Percentiles rank a stretch among this genome's conserved stretches.
Conservation (phyloP, 2,329 filamentous ascomycete genomes). For the Aspergillus clavatus region DNA sequence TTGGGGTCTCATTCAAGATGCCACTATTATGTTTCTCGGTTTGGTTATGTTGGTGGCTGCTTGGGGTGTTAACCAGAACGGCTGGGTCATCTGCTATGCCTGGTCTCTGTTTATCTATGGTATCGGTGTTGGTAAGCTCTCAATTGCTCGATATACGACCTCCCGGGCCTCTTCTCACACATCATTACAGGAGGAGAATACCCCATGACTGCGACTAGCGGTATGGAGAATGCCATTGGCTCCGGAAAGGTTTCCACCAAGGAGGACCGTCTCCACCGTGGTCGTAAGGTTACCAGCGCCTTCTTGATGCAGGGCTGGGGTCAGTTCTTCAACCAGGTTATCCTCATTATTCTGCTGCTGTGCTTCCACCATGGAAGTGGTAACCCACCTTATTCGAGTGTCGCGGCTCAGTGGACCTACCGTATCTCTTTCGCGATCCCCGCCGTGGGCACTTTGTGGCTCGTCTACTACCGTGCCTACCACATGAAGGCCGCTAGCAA, state of each 20-base stretch:
- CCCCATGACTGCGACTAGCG: constrained; percentile 91
- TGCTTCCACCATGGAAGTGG: constrained; percentile 81
- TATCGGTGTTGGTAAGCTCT: constrained; percentile 47
- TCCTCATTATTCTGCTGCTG: constrained; percentile 79
- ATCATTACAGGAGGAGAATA: constrained; percentile 74
- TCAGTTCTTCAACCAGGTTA: constrained; percentile 87
- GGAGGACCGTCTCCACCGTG: constrained; percentile 90
- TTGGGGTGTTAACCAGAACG: constrained; percentile 81
- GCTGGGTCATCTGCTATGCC: constrained; percentile 96
- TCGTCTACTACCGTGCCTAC: constrained; percentile 91
- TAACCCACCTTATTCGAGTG: constrained; percentile 68
- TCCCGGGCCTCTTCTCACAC: not conserved
- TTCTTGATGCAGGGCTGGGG: constrained; percentile 99
- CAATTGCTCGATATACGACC: not conserved
- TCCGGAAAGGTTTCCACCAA: constrained; percentile 81
- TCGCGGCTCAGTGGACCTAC: constrained; percentile 85
- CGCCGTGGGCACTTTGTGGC: constrained; percentile 84
- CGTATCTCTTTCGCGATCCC: constrained; percentile 89
- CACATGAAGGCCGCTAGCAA: constrained; percentile 89
- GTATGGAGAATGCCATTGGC: constrained; percentile 87
- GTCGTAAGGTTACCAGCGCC: constrained; percentile 89
- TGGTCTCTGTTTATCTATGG: constrained; percentile 93
- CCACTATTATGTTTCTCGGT: constrained; percentile 88
- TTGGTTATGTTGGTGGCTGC: constrained; percentile 85
- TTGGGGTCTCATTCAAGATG: constrained; percentile 94